Evolutionary conservation across 495 filamentous ascomycete species (phyloP).

Genomic region (Recurvomyces mirabilis): DNA sequence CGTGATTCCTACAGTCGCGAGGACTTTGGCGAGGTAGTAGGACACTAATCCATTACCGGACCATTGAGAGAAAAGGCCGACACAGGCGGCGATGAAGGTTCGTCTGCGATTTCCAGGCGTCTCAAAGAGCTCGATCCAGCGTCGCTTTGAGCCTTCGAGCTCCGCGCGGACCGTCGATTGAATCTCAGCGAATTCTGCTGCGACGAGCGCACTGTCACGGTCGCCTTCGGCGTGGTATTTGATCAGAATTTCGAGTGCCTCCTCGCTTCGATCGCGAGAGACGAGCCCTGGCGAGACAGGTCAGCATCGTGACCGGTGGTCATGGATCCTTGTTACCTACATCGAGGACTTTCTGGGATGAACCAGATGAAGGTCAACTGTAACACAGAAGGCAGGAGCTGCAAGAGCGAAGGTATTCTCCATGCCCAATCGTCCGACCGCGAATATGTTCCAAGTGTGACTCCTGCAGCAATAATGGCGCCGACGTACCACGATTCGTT

Average conservation of each 20-base stretch:
- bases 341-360: constrained; percentile 18
- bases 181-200: constrained; percentile 42
- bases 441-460: constrained; percentile 45
- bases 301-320: background rate
- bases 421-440: constrained; percentile 51
- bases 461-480: constrained; percentile 46
- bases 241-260: constrained; percentile 19
- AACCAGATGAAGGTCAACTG: constrained; percentile 42
- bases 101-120: constrained; percentile 26
- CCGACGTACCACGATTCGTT: constrained; percentile 56
- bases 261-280: constrained; percentile 19
- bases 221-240: constrained; percentile 46
- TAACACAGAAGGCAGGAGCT: constrained; percentile 43
- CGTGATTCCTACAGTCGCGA: constrained; percentile 23
- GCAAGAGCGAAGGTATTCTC: constrained; percentile 51
- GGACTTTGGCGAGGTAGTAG: constrained; percentile 23
- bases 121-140: constrained; percentile 23
- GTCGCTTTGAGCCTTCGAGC: constrained; percentile 19
- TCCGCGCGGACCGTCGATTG: constrained; percentile 25
- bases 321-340: too few relatives aligned
- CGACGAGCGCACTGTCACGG: constrained; percentile 43
- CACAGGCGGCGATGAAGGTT: constrained; percentile 28
- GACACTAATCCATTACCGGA: constrained; percentile 25
- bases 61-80: constrained; percentile 27
- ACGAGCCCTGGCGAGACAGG: too few relatives aligned